phyloP scores from a whole-genome alignment of 495 filamentous ascomycete species.

The Melanomma pulvis-pyrius region DNA sequence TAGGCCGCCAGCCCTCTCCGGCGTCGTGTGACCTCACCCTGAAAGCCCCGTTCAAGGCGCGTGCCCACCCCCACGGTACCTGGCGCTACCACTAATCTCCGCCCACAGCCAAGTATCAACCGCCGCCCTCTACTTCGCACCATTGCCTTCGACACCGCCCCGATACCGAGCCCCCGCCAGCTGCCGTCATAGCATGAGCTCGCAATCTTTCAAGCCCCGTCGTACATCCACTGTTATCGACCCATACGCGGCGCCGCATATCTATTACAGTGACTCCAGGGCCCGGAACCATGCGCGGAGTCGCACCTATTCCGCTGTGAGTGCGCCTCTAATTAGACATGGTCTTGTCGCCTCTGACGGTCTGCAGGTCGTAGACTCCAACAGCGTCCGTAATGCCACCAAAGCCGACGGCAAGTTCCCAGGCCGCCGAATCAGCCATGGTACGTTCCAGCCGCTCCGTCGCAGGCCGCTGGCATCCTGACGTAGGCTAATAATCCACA shows the following conservation, averaged over 20 bases:
- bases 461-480: background rate
- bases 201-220: constrained; percentile 37
- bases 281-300: constrained; percentile 43
- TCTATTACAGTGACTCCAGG: constrained; percentile 53
- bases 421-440: constrained; percentile 36
- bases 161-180: background rate
- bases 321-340: constrained; percentile 6
- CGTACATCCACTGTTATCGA: constrained; percentile 43
- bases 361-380: constrained; percentile 31
- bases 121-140: background rate
- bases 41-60: background rate
- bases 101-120: background rate
- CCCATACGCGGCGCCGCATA: constrained; percentile 49
- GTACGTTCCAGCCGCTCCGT: constrained; percentile 11
- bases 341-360: background rate
- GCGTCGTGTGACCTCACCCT: background rate
- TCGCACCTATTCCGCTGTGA: constrained; percentile 53
- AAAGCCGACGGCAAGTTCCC: constrained; percentile 9
- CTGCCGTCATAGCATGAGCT: constrained; percentile 37
- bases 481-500: constrained; percentile 33
- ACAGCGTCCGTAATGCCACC: constrained; percentile 19
- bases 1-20: background rate
- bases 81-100: background rate
- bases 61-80: background rate
- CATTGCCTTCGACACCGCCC: background rate